These are phyloP conservation scores for Thecaphora thlaspeos DNA, from an alignment of 1,284 basidiomycete genomes.

Conservation along the genomic window DNA sequence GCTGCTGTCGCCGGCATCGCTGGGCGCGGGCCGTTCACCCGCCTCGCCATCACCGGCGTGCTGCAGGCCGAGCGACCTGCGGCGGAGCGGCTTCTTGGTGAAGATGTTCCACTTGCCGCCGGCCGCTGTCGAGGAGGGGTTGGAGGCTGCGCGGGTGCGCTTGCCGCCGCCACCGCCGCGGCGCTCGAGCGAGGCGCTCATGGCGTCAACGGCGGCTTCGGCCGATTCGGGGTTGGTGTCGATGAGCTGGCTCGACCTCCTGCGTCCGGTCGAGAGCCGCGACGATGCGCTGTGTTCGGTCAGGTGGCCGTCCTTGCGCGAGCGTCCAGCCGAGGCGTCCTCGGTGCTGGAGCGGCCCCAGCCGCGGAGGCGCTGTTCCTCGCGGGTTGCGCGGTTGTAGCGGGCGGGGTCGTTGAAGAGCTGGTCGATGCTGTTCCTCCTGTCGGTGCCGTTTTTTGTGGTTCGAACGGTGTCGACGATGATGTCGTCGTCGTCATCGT, in stretches of 20 bases:
- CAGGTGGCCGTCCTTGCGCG: constrained; percentile 29
- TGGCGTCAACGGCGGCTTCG: constrained; percentile 14
- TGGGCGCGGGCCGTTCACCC: too few species aligned
- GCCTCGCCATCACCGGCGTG: too few species aligned
- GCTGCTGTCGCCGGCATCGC: constrained; percentile 30
- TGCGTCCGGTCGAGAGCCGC: constrained; percentile 3
- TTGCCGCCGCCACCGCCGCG: too few species aligned
- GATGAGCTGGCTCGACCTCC: constrained; percentile 27
- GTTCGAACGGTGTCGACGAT: constrained; percentile 37
- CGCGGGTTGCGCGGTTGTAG: constrained; percentile 36
- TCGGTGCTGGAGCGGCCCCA: constrained; percentile 5
- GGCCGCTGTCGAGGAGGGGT: constrained; percentile 20
- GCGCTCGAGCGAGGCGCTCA: constrained; percentile 8
- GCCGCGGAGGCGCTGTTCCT: constrained; percentile 38
- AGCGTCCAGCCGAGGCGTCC: constrained; percentile 11
- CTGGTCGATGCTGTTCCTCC: constrained; percentile 44
- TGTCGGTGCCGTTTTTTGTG: constrained; percentile 22
- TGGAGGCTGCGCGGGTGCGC: constrained; percentile 23
- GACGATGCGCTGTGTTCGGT: constrained; percentile 6
- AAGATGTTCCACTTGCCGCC: constrained; percentile 31
- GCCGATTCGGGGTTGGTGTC: constrained; percentile 16
- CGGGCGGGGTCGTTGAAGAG: constrained; percentile 35
- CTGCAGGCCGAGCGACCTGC: constrained; percentile 37
- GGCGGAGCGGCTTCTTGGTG: constrained; percentile 23
- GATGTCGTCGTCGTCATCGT: constrained; percentile 62